phyloP scores from a whole-genome alignment of 257 asterid species.

The Nicotiana sylvestris region DNA sequence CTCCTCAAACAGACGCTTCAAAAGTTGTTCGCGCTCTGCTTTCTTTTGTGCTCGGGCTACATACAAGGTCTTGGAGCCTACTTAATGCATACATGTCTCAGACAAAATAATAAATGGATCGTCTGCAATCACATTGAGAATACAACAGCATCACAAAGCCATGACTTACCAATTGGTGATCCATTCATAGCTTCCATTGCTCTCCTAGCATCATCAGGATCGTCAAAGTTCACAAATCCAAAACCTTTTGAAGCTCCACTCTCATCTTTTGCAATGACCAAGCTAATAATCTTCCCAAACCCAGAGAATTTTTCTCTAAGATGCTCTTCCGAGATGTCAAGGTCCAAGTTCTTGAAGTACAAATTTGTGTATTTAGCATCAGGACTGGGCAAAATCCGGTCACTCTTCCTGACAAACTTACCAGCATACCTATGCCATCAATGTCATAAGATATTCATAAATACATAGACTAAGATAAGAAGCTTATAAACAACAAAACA shows the following conservation, averaged over 20 bases:
- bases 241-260: conserved; percentile 44
- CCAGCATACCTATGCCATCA: conserved; percentile 30
- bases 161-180: conserved; percentile 52
- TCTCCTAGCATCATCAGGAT: conserved; percentile 42
- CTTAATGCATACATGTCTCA: conserved; percentile 4
- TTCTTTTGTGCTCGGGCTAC: conserved; percentile 84
- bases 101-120: not conserved
- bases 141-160: not conserved
- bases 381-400: conserved; percentile 1
- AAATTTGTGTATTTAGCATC: conserved; percentile 21
- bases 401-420: conserved; percentile 17
- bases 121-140: not conserved
- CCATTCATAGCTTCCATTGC: conserved; percentile 47
- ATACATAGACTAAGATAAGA: not conserved
- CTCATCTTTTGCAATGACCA: conserved; percentile 39
- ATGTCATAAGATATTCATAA: not conserved
- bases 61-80: conserved; percentile 70
- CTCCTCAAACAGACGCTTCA: conserved; percentile 70
- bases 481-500: not conserved
- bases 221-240: conserved; percentile 53
- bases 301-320: conserved; percentile 40
- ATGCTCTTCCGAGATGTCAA: conserved; percentile 35
- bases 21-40: conserved; percentile 59
- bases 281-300: conserved; percentile 41
- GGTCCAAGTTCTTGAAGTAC: conserved; percentile 45